Evolutionary conservation across 2,329 filamentous ascomycete genomes (phyloP).

Genomic region (Sporothrix mexicana): DNA sequence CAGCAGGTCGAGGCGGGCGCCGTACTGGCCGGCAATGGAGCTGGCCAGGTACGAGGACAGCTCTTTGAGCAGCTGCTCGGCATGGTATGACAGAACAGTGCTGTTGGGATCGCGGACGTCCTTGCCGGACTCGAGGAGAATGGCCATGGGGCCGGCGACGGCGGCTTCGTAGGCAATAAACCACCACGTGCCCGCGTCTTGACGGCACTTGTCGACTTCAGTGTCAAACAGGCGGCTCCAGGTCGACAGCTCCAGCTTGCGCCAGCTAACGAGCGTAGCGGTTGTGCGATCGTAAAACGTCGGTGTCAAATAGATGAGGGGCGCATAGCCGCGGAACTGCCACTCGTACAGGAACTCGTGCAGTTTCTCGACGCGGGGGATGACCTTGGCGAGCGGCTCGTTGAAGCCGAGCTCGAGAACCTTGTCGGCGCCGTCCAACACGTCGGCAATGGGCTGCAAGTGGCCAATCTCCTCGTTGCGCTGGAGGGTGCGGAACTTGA

Average conservation of each 20-base stretch:
- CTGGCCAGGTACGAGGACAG: slow-evolving; percentile 79
- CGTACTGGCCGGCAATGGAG: slow-evolving; percentile 82
- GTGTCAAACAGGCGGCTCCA: slow-evolving; percentile 89
- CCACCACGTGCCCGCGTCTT: slow-evolving; percentile 90
- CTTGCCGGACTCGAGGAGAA: slow-evolving; percentile 61
- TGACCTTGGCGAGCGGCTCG: slow-evolving; percentile 83
- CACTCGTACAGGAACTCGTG: slow-evolving; percentile 88
- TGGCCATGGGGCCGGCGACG: slow-evolving; percentile 72
- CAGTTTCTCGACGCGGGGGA: slow-evolving; percentile 86
- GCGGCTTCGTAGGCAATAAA: slow-evolving; percentile 93
- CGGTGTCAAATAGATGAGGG: slow-evolving; percentile 73
- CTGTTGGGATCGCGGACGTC: slow-evolving; percentile 44
- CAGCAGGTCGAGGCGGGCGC: slow-evolving; percentile 73
- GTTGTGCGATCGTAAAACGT: slow-evolving; percentile 79
- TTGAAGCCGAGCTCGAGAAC: slow-evolving; percentile 76
- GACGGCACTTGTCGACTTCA: slow-evolving; percentile 75
- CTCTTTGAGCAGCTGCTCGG: slow-evolving; percentile 72
- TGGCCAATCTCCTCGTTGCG: slow-evolving; percentile 68
- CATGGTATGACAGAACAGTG: slow-evolving; percentile 62
- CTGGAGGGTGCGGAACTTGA: slow-evolving; percentile 75
- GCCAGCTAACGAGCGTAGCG: slow-evolving; percentile 82
- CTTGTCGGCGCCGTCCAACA: slow-evolving; percentile 74
- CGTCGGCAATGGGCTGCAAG: slow-evolving; percentile 79
- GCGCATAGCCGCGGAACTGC: slow-evolving; percentile 86
- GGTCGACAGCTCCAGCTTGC: slow-evolving; percentile 86